Conservation (phyloP, 2,329 filamentous ascomycete genomes). For the Alternaria infectoria region DNA sequence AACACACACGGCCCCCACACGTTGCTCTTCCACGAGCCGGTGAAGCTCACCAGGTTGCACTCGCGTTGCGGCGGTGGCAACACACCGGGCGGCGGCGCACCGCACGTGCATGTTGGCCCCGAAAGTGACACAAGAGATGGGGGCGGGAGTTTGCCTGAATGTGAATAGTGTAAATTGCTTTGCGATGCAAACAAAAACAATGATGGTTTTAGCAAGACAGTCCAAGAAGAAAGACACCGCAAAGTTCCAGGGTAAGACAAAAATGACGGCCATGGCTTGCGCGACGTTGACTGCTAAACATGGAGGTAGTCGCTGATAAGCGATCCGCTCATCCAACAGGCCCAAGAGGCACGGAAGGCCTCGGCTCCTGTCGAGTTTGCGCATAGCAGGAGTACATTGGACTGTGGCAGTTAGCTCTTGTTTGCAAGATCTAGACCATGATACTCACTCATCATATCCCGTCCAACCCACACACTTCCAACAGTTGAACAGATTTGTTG, state of each 20-base stretch:
- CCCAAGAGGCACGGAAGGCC: constrained; percentile 30
- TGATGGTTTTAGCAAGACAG: not conserved
- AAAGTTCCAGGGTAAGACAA: not conserved
- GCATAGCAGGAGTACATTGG: constrained; percentile 42
- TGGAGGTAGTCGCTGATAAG: not conserved
- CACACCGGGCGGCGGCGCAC: not conserved
- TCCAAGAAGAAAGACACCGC: not conserved
- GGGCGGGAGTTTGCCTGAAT: not conserved
- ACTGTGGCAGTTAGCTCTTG: constrained; percentile 17
- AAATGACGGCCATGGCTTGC: not conserved
- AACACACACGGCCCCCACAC: not conserved
- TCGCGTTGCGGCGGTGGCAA: not conserved
- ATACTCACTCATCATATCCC: constrained; percentile 41
- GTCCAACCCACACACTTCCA: constrained; percentile 48
- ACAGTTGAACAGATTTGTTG: constrained; percentile 42
- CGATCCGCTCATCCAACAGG: constrained; percentile 10
- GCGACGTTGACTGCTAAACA: not conserved
- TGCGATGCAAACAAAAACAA: not conserved
- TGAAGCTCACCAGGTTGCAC: not conserved
- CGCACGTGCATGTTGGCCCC: not conserved
- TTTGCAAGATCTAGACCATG: not conserved
- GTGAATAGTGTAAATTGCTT: not conserved
- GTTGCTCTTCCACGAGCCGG: not conserved
- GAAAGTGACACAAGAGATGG: not conserved
- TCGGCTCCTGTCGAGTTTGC: constrained; percentile 26